Evolutionary conservation across 169 alveolate species (phyloP).

Genomic region (Eimeria brunetti): DNA sequence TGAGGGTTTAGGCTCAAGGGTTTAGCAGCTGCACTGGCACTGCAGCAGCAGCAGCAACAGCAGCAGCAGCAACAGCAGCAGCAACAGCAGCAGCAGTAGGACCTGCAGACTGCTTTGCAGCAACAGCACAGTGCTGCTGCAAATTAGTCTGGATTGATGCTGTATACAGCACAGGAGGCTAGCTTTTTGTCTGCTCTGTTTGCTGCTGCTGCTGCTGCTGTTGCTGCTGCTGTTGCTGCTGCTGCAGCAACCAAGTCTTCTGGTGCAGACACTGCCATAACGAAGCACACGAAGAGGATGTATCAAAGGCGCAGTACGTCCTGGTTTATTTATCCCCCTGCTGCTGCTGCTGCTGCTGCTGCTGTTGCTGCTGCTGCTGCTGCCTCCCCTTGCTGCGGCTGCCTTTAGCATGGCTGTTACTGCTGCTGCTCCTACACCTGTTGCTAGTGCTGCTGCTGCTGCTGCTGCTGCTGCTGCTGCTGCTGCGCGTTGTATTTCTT

Average conservation of each 20-base stretch:
- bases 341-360: not conserved
- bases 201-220: not conserved
- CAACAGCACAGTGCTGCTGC: no score
- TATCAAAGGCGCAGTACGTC: slow-evolving; percentile 63
- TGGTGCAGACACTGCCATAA: slow-evolving; percentile 88
- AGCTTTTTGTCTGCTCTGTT: not conserved
- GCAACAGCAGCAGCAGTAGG: not conserved
- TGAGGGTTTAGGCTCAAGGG: not conserved
- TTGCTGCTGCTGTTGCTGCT: no score
- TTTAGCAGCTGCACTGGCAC: not conserved
- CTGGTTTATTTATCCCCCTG: not conserved
- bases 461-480: not conserved
- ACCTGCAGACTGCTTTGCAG: not conserved
- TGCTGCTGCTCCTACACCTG: no score
- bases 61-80: not conserved
- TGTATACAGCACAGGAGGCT: not conserved
- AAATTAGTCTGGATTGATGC: no score
- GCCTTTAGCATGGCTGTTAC: no score
- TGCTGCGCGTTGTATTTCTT: no score
- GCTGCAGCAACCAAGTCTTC: slow-evolving; percentile 78
- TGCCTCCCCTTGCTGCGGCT: no score
- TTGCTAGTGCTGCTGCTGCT: no score
- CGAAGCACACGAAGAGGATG: slow-evolving; percentile 76
- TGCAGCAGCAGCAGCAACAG: not conserved
- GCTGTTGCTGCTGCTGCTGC: no score